Base-by-base conservation (phyloP, 345 rosid species). In the Lepidium aucheri region DNA sequence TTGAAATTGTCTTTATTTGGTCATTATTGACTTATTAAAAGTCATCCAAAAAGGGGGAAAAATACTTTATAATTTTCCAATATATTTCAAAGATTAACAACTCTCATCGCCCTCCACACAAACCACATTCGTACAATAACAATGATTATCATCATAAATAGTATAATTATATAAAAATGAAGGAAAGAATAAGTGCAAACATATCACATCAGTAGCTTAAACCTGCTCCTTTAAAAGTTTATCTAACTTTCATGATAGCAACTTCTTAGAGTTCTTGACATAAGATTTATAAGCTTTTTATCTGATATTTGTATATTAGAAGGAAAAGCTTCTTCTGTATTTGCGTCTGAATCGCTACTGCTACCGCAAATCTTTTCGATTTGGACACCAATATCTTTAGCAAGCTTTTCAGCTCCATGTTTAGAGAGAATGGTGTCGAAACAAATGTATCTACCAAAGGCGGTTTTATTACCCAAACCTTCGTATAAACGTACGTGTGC, bases 381-480 rank as follows among this genome's bases (percentile, higher is more conserved):
- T 26, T 87, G 84, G 63, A 87, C 63, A 22, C 83, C 95, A 20
- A 83, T 72, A 58, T 80, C 76, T 50, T 45, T 58, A 0, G 91
- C 90, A 53, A 90, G 55, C 24, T 67, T 77, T 44, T 73, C 77
- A 6, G 83, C 95, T 6, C 72, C 80, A 4, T 78, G 78, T 0
- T 34, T 58, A 33, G 76, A 69, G 10, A 90, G 72, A n/a, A 90
- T 86, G 13, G 56, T 55, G 53, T 90, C 97, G 51, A 60, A 87
- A 80, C 88, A 81, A 34, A 90, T 55, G 82, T 84, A 85, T 53
- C 97, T 83, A 8, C 90, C 95, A 5, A 60, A 79, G 2, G 85
- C 88, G 3, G 84, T 74, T 73, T 76, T 83, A 58, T 43, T 53
- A 74, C 73, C 54, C 82, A 90, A 84, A 10, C 70, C 88, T 45